These are phyloP conservation scores for Thozetella sp. DNA, from an alignment of 495 filamentous ascomycete genomes.

Conservation along the genomic window DNA sequence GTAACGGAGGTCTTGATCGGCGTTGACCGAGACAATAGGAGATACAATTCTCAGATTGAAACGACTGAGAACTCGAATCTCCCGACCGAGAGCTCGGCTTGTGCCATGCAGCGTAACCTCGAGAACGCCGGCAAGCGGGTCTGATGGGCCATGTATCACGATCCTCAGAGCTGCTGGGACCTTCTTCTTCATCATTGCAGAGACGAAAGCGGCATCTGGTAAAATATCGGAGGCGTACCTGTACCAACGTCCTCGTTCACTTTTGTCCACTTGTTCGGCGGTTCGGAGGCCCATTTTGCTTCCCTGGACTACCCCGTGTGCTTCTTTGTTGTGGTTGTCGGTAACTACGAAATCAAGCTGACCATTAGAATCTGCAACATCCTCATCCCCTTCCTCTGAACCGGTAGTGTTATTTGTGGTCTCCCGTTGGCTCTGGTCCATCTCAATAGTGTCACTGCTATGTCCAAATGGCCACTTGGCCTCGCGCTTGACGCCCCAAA, in stretches of 20 bases:
- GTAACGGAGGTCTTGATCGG: not conserved
- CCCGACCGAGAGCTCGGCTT: not conserved
- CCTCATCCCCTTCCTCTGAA: too few relatives aligned
- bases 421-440: conserved; percentile 1
- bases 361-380: too few relatives aligned
- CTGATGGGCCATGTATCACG: not conserved
- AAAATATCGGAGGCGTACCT: too few relatives aligned
- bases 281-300: too few relatives aligned
- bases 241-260: too few relatives aligned
- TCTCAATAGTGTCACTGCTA: not conserved
- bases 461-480: conserved; percentile 1
- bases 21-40: too few relatives aligned
- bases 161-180: conserved; percentile 2
- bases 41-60: not conserved
- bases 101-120: not conserved
- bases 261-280: too few relatives aligned
- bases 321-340: too few relatives aligned
- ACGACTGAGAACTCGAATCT: not conserved
- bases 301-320: too few relatives aligned
- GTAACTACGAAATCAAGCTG: too few relatives aligned
- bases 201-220: not conserved
- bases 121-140: not conserved
- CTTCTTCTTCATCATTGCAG: not conserved
- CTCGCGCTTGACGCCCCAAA: not conserved
- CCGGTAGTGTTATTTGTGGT: too few relatives aligned